A percentile compares a stretch with the other conserved stretches of the same genome.
Evolutionary conservation across 2,329 filamentous ascomycete genomes (phyloP).

Genomic region (Curvularia sp.): DNA sequence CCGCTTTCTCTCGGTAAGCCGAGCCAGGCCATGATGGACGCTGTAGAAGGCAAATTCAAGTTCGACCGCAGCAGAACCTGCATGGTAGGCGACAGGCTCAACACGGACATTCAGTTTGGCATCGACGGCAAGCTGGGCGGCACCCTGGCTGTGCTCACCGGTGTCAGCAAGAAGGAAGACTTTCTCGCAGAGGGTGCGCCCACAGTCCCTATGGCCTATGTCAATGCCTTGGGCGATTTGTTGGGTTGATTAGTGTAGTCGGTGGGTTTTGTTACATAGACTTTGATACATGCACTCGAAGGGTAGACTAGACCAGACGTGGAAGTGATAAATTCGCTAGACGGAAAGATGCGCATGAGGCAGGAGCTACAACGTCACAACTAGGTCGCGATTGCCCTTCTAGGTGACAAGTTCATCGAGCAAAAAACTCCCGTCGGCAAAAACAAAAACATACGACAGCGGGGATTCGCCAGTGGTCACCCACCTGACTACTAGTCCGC

Average conservation of each 20-base stretch:
- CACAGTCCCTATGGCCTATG: slow-evolving; percentile 80
- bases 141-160: slow-evolving; percentile 88
- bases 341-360: not conserved
- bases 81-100: slow-evolving; percentile 93
- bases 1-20: slow-evolving; percentile 89
- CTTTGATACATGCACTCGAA: no score
- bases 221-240: slow-evolving; percentile 84
- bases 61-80: slow-evolving; percentile 85
- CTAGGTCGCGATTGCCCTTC: no score
- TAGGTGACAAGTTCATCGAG: no score
- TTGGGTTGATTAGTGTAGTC: slow-evolving; percentile 34
- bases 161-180: slow-evolving; percentile 84
- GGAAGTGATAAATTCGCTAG: slow-evolving; percentile 7
- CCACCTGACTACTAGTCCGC: no score
- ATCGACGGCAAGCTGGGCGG: slow-evolving; percentile 89
- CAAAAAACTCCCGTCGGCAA: no score
- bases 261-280: no score
- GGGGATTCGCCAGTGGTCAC: no score
- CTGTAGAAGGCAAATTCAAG: slow-evolving; percentile 93
- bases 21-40: slow-evolving; percentile 99
- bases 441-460: no score
- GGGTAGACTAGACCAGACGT: not conserved
- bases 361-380: no score
- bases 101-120: slow-evolving; percentile 96
- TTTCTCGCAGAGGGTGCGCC: slow-evolving; percentile 73